Conservation (phyloP, 768 basidiomycete genomes). For the Lentinus tigrinus region DNA sequence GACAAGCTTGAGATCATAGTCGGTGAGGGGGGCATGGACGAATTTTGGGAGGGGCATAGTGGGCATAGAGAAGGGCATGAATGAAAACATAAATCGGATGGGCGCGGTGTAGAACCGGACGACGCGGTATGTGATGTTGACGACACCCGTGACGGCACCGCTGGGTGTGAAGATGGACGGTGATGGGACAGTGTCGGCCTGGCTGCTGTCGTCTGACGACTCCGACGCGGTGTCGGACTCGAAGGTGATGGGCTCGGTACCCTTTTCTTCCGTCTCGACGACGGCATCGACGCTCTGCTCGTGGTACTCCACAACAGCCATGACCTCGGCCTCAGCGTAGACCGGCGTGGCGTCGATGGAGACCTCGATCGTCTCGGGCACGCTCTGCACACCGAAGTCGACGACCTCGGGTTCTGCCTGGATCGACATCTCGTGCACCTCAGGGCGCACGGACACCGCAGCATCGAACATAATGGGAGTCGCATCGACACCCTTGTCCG, state of each 20-base stretch:
- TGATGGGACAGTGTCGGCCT: slow-evolving; percentile 1
- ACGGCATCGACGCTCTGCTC: slow-evolving; percentile 33
- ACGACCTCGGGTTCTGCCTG: slow-evolving; percentile 39
- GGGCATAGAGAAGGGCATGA: slow-evolving; percentile 18
- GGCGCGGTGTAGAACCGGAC: slow-evolving; percentile 33
- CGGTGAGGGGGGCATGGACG: slow-evolving; percentile 11
- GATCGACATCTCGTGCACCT: slow-evolving; percentile 32
- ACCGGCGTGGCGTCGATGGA: slow-evolving; percentile 55
- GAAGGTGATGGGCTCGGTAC: slow-evolving; percentile 12
- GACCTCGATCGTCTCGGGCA: slow-evolving; percentile 37
- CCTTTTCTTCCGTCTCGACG: slow-evolving; percentile 25
- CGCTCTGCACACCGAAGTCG: slow-evolving; percentile 39
- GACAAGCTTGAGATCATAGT: slow-evolving; percentile 10
- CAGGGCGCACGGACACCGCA: slow-evolving; percentile 41
- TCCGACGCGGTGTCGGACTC: slow-evolving; percentile 10
- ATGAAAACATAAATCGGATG: slow-evolving; percentile 33
- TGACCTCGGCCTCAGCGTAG: slow-evolving; percentile 44
- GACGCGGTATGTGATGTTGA: slow-evolving; percentile 31
- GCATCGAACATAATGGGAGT: slow-evolving; percentile 42
- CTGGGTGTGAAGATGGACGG: slow-evolving; percentile 26
- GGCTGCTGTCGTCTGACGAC: slow-evolving; percentile 6
- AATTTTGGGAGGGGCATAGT: slow-evolving; percentile 15
- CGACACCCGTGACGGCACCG: slow-evolving; percentile 25
- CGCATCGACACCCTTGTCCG: slow-evolving; percentile 53
- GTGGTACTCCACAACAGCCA: slow-evolving; percentile 37